Evolutionary conservation across 345 rosid genomes (phyloP), one percentile per base, ranked within the genome.

Genomic region (Eutrema heterophyllum): DNA sequence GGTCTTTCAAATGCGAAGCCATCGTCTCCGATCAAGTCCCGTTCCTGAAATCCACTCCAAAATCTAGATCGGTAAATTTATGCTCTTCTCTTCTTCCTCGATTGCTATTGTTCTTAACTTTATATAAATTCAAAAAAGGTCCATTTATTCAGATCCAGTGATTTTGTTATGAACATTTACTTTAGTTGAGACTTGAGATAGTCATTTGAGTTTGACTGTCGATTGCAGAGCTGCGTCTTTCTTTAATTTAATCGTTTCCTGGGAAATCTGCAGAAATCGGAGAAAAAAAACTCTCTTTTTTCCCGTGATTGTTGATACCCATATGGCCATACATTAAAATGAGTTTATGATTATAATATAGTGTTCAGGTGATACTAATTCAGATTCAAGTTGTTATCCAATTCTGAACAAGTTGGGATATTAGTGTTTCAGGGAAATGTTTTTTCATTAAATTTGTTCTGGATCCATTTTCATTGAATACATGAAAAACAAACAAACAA

Each of bases 41-140:
- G 62, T 29, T 11, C 40, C 43, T 18, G 41, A 16, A 18, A 11
- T 38, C 84, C 74, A 45, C 82, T 30, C 39, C 82, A 13, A 79
- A 61, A n/a, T 53, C 82, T 60, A 82, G 68, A 79, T 79, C 85
- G 79, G 98, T 93, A 77, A 83, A 21, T 21, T 75, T 58, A 64
- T 7, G 7, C 32, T 26, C 7, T 12, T 48, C n/a, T 41, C 5
- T 4, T 32, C 40, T 63, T 52, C 15, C 4, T 26, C 10, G 4
- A 7, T 70, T 35, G 50, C 10, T 21, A 8, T 15, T 30, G 18
- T 39, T 50, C 30, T 60, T 21, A 9, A 14, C 6, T 64, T 53
- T 10, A 9, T 41, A 8, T 0, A 0, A 14, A 9, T 14, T 24
- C 43, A 35, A 5, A 10, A 65, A 55, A 0, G 21, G 1, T 29